phyloP scores from a whole-genome alignment of 495 filamentous ascomycete genomes.

The Coniosporium apollinis region DNA sequence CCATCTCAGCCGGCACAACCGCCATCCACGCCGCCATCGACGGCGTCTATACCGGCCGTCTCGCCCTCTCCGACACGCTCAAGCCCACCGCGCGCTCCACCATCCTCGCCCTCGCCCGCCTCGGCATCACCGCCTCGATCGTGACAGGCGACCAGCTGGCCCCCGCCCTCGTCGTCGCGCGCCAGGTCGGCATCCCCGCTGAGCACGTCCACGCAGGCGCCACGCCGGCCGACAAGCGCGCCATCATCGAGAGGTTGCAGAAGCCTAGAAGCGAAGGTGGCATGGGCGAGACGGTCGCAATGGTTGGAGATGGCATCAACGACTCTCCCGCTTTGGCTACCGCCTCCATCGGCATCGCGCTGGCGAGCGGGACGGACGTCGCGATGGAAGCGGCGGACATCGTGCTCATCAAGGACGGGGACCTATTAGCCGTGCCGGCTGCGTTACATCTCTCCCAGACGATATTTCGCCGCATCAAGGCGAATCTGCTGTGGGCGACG shows the following conservation, averaged over 20 bases:
- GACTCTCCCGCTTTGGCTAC: slow-evolving; percentile 93
- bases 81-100: slow-evolving; percentile 74
- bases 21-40: slow-evolving; percentile 86
- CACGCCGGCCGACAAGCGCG: slow-evolving; percentile 74
- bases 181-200: slow-evolving; percentile 60
- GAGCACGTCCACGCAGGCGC: slow-evolving; percentile 65
- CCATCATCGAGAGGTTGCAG: slow-evolving; percentile 65
- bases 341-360: slow-evolving; percentile 81
- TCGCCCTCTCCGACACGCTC: slow-evolving; percentile 75
- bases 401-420: slow-evolving; percentile 83
- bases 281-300: slow-evolving; percentile 64
- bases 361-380: slow-evolving; percentile 85
- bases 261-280: too few species aligned
- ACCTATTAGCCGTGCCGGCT: slow-evolving; percentile 81
- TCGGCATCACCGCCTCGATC: slow-evolving; percentile 75
- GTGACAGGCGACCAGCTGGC: slow-evolving; percentile 84
- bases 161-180: slow-evolving; percentile 67
- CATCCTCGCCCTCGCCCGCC: slow-evolving; percentile 63
- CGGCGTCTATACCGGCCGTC: slow-evolving; percentile 55
- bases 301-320: slow-evolving; percentile 99
- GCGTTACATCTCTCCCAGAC: slow-evolving; percentile 63
- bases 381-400: slow-evolving; percentile 96
- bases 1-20: slow-evolving; percentile 48
- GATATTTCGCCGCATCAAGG: slow-evolving; percentile 85
- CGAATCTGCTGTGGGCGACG: slow-evolving; percentile 85